Evolutionary conservation across 2,329 filamentous ascomycete genomes (phyloP).

Genomic region (Aspergillus oerlinghausenensis): DNA sequence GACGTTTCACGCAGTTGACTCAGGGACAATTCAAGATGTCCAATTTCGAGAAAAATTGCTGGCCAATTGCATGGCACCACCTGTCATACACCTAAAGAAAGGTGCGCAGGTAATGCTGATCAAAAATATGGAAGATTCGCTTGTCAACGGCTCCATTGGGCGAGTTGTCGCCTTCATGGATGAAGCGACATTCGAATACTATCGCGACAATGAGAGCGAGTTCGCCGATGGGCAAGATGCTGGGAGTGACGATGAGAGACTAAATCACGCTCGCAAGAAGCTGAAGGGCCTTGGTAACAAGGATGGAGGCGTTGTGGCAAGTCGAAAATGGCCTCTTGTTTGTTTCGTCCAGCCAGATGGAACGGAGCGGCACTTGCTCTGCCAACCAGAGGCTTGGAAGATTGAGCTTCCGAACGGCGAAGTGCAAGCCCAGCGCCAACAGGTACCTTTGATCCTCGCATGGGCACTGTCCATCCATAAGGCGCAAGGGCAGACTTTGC

Average conservation of each 20-base stretch:
- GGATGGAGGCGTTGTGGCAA: slow-evolving; percentile 45
- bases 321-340: slow-evolving; percentile 72
- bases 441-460: slow-evolving; percentile 83
- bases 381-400: slow-evolving; percentile 88
- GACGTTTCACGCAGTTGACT: slow-evolving; percentile 69
- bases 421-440: slow-evolving; percentile 78
- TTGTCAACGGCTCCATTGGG: slow-evolving; percentile 92
- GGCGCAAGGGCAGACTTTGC: slow-evolving; percentile 89
- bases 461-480: slow-evolving; percentile 99
- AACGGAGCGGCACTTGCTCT: slow-evolving; percentile 69
- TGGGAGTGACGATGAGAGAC: slow-evolving; percentile 40
- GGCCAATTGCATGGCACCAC: slow-evolving; percentile 88
- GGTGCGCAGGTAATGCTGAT: slow-evolving; percentile 99
- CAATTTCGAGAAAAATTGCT: slow-evolving; percentile 71
- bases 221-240: slow-evolving; percentile 49
- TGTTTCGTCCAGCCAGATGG: slow-evolving; percentile 78
- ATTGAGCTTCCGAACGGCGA: slow-evolving; percentile 95
- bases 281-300: slow-evolving; percentile 51
- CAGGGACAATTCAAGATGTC: slow-evolving; percentile 63
- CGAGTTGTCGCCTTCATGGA: slow-evolving; percentile 79
- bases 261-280: slow-evolving; percentile 49
- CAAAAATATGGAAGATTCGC: slow-evolving; percentile 91
- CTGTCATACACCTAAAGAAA: slow-evolving; percentile 73
- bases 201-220: slow-evolving; percentile 54
- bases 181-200: slow-evolving; percentile 57